Conservation (phyloP, 805 yeast species). For the Cyberlindnera euphorbiiphila region DNA sequence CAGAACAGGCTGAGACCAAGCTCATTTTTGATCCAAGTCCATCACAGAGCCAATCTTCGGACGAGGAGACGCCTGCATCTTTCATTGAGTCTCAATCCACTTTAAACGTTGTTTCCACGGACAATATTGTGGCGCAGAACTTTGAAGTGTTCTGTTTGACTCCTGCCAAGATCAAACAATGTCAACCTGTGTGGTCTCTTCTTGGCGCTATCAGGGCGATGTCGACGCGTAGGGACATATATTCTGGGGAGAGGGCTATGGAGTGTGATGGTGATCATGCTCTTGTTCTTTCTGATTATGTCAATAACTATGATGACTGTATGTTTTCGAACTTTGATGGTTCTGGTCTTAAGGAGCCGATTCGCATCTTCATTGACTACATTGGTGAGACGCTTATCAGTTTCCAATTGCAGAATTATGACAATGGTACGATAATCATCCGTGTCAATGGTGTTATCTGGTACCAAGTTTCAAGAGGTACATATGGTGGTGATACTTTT, state of each 20-base stretch:
- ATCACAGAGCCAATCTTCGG: neutral
- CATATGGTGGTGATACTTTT: conserved; percentile 42
- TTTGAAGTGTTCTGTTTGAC: conserved; percentile 24
- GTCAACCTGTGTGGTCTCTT: conserved; percentile 53
- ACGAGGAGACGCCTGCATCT: conserved; percentile 18
- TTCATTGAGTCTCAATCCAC: conserved; percentile 10
- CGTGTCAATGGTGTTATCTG: conserved; percentile 65
- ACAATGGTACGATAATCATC: conserved; percentile 39
- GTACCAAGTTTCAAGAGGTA: conserved; percentile 59
- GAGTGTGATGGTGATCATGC: conserved; percentile 18
- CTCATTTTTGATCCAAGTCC: conserved; percentile 1
- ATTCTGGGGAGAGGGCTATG: conserved; percentile 35
- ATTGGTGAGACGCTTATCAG: conserved; percentile 51
- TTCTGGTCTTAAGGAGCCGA: conserved; percentile 26
- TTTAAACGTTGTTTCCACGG: conserved; percentile 15
- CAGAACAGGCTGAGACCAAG: conserved; percentile 11
- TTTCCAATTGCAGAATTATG: conserved; percentile 44
- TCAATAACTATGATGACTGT: conserved; percentile 26
- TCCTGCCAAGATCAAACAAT: conserved; percentile 19
- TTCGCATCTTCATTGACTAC: conserved; percentile 41
- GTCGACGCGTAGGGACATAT: conserved; percentile 41
- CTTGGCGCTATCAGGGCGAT: conserved; percentile 49
- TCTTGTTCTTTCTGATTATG: conserved; percentile 23
- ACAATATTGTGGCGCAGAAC: conserved; percentile 26
- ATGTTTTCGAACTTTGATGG: conserved; percentile 29